A percentile compares a stretch with the other conserved stretches of the same genome.
Conservation (phyloP, 352 stramenopile genomes). For the Phytophthora idaei region DNA sequence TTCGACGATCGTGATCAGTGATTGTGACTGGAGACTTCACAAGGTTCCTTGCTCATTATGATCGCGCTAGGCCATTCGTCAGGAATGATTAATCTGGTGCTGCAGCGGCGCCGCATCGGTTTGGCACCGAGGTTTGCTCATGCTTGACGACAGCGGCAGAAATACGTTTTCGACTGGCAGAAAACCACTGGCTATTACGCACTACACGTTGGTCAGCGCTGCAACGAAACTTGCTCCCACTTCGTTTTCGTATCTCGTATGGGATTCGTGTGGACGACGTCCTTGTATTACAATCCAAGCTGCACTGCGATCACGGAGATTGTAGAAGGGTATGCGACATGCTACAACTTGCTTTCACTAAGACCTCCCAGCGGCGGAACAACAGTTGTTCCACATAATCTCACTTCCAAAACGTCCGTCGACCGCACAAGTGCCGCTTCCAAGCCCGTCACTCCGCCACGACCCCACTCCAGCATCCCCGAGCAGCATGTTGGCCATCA, state of each 20-base stretch:
- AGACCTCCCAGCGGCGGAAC: slow-evolving; percentile 14
- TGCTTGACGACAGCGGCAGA: too few species aligned
- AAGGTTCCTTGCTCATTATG: too few species aligned
- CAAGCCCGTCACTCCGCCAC: slow-evolving; percentile 4
- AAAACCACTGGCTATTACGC: too few species aligned
- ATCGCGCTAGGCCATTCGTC: too few species aligned
- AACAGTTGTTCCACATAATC: not conserved
- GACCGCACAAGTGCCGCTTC: slow-evolving; percentile 11
- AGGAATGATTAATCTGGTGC: too few species aligned
- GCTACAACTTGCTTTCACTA: slow-evolving; percentile 1
- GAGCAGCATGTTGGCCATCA: slow-evolving; percentile 78
- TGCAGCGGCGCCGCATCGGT: too few species aligned
- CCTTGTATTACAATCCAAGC: slow-evolving; percentile 13
- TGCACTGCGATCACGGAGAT: slow-evolving; percentile 22
- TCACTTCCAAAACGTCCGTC: slow-evolving; percentile 25
- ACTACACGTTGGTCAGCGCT: too few species aligned
- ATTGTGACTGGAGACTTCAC: too few species aligned
- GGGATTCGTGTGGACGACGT: slow-evolving; percentile 6
- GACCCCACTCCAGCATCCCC: not conserved
- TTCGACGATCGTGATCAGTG: slow-evolving; percentile 7
- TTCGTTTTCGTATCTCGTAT: slow-evolving; percentile 11
- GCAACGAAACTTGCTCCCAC: not conserved
- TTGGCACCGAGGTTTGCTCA: too few species aligned
- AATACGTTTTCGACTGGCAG: too few species aligned
- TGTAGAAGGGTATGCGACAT: not conserved